Percentiles rank a stretch among this genome's conserved stretches.
These are phyloP conservation scores for Drosera capensis DNA, from an alignment of 148 eudicot genomes.

Conservation along the genomic window DNA sequence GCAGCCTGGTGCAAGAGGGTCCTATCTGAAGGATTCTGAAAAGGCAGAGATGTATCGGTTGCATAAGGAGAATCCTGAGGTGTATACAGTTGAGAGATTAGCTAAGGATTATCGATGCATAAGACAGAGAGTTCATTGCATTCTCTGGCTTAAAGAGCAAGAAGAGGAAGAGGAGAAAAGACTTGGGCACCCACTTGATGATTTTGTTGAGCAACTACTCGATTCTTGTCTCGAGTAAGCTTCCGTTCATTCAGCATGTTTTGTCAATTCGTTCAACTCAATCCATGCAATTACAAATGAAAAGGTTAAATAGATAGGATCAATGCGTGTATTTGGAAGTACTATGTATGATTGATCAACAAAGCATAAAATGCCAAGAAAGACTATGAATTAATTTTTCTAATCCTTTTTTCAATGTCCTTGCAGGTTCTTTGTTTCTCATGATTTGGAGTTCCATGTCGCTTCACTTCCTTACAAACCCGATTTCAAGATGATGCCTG, in stretches of 20 bases:
- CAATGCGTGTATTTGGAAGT: no score
- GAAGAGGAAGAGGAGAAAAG: conserved; percentile 82
- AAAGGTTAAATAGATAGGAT: no score
- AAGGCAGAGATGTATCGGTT: conserved; percentile 78
- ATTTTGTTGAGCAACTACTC: conserved; percentile 70
- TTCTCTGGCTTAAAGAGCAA: conserved; percentile 70
- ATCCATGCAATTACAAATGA: no score
- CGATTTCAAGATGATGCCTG: conserved; percentile 95
- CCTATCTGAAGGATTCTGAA: conserved; percentile 77
- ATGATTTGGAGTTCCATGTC: conserved; percentile 84
- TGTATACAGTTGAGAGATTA: conserved; percentile 52
- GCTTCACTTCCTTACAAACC: conserved; percentile 91
- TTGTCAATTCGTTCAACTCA: no score
- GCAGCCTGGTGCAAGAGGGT: conserved; percentile 88
- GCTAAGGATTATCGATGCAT: conserved; percentile 72
- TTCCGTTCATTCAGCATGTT: neutral
- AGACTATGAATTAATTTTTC: neutral
- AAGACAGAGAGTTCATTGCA: conserved; percentile 89
- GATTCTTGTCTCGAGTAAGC: conserved; percentile 71
- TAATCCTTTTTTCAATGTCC: neutral
- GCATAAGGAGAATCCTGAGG: conserved; percentile 78
- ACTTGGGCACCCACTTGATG: conserved; percentile 70
- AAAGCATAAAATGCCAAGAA: neutral
- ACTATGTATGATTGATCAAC: no score
- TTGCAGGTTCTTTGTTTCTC: conserved; percentile 60